Evolutionary conservation across 768 basidiomycete species (phyloP), one percentile per base, ranked within the genome.

Genomic region (Tylopilus sp.): DNA sequence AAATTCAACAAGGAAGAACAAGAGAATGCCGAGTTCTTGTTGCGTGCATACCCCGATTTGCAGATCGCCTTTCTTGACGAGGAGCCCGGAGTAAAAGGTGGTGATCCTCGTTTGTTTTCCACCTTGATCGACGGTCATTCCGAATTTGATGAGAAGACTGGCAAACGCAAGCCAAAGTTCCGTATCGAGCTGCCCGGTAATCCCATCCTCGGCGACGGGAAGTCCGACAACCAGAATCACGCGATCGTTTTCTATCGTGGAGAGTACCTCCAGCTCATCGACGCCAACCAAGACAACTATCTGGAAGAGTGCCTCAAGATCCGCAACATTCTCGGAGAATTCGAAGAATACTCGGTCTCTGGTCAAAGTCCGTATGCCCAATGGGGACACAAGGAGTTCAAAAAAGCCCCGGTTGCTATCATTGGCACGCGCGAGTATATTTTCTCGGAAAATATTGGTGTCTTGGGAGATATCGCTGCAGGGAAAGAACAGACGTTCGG

Each of bases 401-500:
- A 76, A 55, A 91, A 85, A 66, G 75, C 87, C 24, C 97, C 96
- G 19, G 93, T 99, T 53, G 97, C 97, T 28, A 99, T 99, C 68
- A 83, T 99, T 57, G 97, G 97, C 64, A 97, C 97, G 6, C 86
- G 97, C 70, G 97, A 99, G 75, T 99, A 99, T 74, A 98, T 99
- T 67, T 99, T 99, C 78, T 98, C 97, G 48, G 97, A 98, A 77
- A 98, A 98, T 70, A 98, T 98, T 62, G 97, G 97, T 78, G 92
- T 99, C 31, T 80, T 99, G 55, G 97, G 97, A 71, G 97, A 99
- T 70, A 93, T 99, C 58, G 97, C 97, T 43, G 97, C 97, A 54
- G 97, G 97, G 45, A 98, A 99, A 78, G 97, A 99, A 74, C 97
- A 99, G 74, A 99, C 97, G 42, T 99, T 99, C 72, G 97, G 97